Evolutionary conservation across 352 stramenopile species (phyloP), one percentile per base, ranked within the genome.

Genomic region (Lagenidium sp.): DNA sequence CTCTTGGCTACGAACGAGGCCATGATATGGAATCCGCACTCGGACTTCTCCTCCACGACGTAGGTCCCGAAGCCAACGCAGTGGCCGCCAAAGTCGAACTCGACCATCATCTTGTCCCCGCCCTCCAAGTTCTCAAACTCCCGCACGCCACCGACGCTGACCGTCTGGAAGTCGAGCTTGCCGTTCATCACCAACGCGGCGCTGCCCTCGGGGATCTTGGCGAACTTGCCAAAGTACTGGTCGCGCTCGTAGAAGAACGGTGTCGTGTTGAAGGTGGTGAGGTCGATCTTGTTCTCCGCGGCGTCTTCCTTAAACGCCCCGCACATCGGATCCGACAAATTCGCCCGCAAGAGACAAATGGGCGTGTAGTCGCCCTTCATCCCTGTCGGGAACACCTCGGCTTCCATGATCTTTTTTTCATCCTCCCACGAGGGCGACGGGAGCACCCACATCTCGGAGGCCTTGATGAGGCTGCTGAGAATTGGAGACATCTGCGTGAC

Each of bases 381-480:
- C 3, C 49, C 36, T 2, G 55, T 11, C 31, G 52, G 60, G 32
- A 68, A 61, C 26, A 36, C 29, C 2, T 22, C 36, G n/a, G 23
- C 31, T 7, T 25, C 28, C 31, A 52, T 55, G 12, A 25, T 16
- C 0, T 32, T 32, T 8, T 13, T 37, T 12, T 15, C 21, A 4
- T 5, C 54, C 23, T 10, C 6, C 20, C 1, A 31, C 45, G 1
- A 39, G 4, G 37, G 59, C 32, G 50, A 50, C 23, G 59, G 59
- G 7, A 21, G 28, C 24, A 46, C 30, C 59, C 59, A 68, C 24
- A 66, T 50, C 40, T 69, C 60, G 1, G 60, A 69, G 49, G 51
- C 62, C n/a, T 58, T 44, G 36, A 69, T 69, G 18, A 69, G 32
- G 30, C 57, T 48, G 49, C 63, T 65, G 5, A 65, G 40, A 28